Evolutionary conservation across 768 basidiomycete genomes (phyloP).

Genomic region (Scleroderma bovista): DNA sequence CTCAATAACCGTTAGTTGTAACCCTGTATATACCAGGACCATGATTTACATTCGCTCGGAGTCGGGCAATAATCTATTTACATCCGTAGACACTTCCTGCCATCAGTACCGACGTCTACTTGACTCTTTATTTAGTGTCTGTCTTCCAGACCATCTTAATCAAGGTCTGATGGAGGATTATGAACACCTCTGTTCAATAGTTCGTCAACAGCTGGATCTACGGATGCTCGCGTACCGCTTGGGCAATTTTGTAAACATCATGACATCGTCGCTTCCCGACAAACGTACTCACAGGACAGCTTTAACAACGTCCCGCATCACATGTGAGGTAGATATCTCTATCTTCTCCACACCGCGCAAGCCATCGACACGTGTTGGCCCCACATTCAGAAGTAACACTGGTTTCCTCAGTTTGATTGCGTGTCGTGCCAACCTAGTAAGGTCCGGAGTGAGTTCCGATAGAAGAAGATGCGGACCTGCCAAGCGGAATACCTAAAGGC

Average conservation of each 20-base stretch:
- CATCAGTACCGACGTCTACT: constrained; percentile 9
- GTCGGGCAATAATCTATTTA: constrained; percentile 24
- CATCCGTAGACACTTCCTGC: constrained; percentile 22
- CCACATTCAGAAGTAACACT: constrained; percentile 78
- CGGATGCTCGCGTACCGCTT: constrained; percentile 41
- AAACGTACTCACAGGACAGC: constrained; percentile 50
- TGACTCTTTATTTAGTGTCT: constrained; percentile 1
- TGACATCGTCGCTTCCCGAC: background rate
- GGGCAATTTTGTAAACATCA: constrained; percentile 3
- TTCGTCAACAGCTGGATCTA: constrained; percentile 41
- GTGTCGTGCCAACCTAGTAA: constrained; percentile 65
- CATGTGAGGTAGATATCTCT: constrained; percentile 66
- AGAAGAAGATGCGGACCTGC: background rate
- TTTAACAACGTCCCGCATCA: constrained; percentile 62
- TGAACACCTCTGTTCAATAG: constrained; percentile 59
- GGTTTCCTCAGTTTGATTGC: constrained; percentile 73
- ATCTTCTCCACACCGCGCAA: constrained; percentile 69
- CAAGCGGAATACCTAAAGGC: constrained; percentile 60
- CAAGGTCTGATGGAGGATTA: constrained; percentile 37
- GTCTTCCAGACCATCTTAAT: constrained; percentile 6
- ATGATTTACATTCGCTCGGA: constrained; percentile 17
- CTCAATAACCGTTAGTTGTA: constrained; percentile 16
- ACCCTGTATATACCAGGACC: constrained; percentile 23
- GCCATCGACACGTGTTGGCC: constrained; percentile 81
- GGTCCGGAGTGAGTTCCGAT: background rate